A percentile compares a stretch with the other conserved stretches of the same genome.
Conservation (phyloP, 2,329 filamentous ascomycete genomes). For the Botrytis cinerea region DNA sequence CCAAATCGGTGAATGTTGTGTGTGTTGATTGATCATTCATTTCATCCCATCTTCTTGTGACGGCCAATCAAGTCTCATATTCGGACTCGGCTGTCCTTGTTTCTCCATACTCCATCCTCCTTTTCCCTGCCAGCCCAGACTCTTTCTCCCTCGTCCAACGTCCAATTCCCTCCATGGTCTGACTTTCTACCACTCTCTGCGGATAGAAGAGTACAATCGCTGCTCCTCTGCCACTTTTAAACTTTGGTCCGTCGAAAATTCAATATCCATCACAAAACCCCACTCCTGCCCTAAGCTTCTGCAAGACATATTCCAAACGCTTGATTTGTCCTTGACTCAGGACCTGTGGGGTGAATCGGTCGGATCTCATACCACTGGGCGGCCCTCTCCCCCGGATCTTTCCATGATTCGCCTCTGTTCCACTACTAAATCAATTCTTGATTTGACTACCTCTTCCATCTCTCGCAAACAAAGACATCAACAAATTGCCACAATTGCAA, state of each 20-base stretch:
- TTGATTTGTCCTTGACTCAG: slow-evolving; percentile 15
- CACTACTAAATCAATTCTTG: not conserved
- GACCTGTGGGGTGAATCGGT: slow-evolving; percentile 8
- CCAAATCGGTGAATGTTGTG: not conserved
- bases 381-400: not conserved
- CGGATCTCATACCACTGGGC: not conserved
- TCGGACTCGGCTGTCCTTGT: not conserved
- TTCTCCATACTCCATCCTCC: not conserved
- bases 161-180: not conserved
- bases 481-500: slow-evolving; percentile 19
- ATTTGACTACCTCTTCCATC: not conserved
- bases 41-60: not conserved
- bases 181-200: not conserved
- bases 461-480: not conserved
- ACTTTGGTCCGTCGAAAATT: not conserved
- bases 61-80: not conserved
- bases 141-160: not conserved
- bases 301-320: slow-evolving; percentile 1
- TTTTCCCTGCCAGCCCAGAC: not conserved
- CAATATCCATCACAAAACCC: not conserved
- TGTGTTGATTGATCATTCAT: not conserved
- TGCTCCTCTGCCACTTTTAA: not conserved
- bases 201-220: not conserved
- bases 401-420: slow-evolving; percentile 17
- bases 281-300: slow-evolving; percentile 1